Percentiles rank a stretch among this genome's conserved stretches.
These are phyloP conservation scores for Lanmaoa pseudosensibilis DNA, from an alignment of 768 basidiomycete species.

Conservation along the genomic window DNA sequence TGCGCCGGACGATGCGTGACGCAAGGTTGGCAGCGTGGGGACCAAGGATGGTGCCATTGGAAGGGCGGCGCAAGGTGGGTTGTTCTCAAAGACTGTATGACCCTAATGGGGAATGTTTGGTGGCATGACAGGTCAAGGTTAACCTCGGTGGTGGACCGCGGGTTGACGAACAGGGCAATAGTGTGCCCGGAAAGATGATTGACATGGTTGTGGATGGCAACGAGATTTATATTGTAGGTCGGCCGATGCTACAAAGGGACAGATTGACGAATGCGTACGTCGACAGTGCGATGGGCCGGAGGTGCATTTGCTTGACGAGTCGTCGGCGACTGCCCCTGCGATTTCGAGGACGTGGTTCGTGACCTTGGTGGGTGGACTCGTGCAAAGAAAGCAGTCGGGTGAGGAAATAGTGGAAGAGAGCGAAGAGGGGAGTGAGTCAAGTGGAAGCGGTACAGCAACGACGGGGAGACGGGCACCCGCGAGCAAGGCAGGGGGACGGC, in stretches of 20 bases:
- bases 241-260: conserved; percentile 11
- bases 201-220: conserved; percentile 82
- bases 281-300: conserved; percentile 61
- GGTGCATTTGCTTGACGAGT: conserved; percentile 57
- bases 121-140: conserved; percentile 60
- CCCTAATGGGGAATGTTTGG: conserved; percentile 6
- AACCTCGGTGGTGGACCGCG: conserved; percentile 57
- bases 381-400: conserved; percentile 19
- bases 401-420: conserved; percentile 34
- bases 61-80: conserved; percentile 68
- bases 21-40: conserved; percentile 85
- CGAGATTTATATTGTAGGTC: conserved; percentile 72
- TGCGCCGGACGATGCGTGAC: conserved; percentile 57
- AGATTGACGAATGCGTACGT: conserved; percentile 8
- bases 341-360: conserved; percentile 72
- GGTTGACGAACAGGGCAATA: conserved; percentile 57
- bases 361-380: conserved; percentile 36
- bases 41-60: conserved; percentile 61
- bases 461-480: conserved; percentile 39
- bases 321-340: conserved; percentile 56
- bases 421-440: conserved; percentile 44
- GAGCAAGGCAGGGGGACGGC: conserved; percentile 59
- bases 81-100: not conserved
- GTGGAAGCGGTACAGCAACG: conserved; percentile 44
- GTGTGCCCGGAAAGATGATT: conserved; percentile 50